Evolutionary conservation across 2,329 filamentous ascomycete genomes (phyloP), one percentile per base, ranked within the genome.

Genomic region (Dactylellina cionopaga): DNA sequence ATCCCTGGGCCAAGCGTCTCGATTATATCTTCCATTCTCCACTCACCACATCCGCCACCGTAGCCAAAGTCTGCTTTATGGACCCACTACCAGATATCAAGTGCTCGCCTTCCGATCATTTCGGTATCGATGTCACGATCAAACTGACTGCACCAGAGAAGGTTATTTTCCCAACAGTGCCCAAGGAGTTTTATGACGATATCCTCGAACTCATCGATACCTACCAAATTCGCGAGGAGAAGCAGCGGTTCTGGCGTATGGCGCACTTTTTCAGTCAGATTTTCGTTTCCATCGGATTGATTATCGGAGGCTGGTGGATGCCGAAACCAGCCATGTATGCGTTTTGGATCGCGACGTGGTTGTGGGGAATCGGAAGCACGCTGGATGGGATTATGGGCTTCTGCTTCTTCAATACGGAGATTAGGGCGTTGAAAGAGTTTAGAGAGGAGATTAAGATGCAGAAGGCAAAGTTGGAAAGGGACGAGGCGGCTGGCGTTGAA

Each of bases 41-140:
- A 1, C 33, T 60, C 7, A 74, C 74, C 19, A 75, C 74, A 2
- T 65, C 66, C 10, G 87, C 97, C 68, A 84, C 88, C 69, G 84
- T 85, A 5, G 89, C 87, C 2, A 85, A 87, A 52, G 90, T 99
- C 0, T 89, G 90, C 70, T 92, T 97, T 88, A 89, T 87, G 17
- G 86, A 90, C 78, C 88, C 73, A 9, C 71, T 77, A 58, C 91
- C 92, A 0, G 87, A 86, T 1, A 84, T 97, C 1, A 85, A 88
- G 74, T 96, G 92, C 81, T 96, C 92, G 0, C 84, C 98, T 24
- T 97, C 92, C 76, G 94, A 99, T 79, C 95, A 98, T 80, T 98
- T 97, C 80, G 92, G 92, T 19, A 90, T 98, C 58, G 90, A 94
- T 79, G 89, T 91, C 4, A 92, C 91, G 0, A 84, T 98, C 7